Evolutionary conservation across 164 flowering plant species (phyloP), one percentile per base, ranked within the genome.

Genomic region (Pachysandra terminalis): DNA sequence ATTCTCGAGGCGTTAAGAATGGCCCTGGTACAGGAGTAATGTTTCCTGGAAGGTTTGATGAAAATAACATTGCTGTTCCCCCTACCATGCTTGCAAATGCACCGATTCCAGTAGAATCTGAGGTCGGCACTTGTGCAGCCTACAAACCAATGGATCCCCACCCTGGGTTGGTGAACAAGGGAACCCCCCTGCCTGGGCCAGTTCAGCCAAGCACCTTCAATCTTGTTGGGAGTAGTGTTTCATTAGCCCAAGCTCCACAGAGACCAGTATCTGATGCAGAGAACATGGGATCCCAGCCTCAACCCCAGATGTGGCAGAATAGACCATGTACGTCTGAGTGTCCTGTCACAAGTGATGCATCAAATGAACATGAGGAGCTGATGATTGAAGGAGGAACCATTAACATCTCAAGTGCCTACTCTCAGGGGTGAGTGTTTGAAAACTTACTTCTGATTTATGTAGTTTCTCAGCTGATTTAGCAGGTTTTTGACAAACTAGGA

Each of bases 331-430:
- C 83, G 48, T 63, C 71, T 24, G 90, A 81, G 21, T 74, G 75
- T 67, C 85, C 81, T 19, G 17, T 61, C 19, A 70, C 65, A 19
- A 65, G 66, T 65, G 86, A 89, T 70, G 28, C 70, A 8, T 60
- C 70, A 58, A 81, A 69, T 59, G 83, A 81, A 26, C 87, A 67
- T 37, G 94, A 90, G 55, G 93, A 87, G 32, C 73, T 86, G 68
- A 26, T 76, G 19, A 71, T 95, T 71, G 98, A 92, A 85, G 96
- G 91, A 40, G 99, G 99, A 40, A 90, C 93, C 24, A 92, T 92
- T 57, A 90, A 80, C 76, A 73, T 95, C 27, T 87, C 98, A 49
- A 90, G 88, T 71, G 79, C 72, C 22, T 93, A 92, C 77, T 92
- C 98, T 41, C 86, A 88, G 70, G 96, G 86, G 99, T 95, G 72